phyloP scores from a whole-genome alignment of 495 filamentous ascomycete species.

The Xylaria longipes region DNA sequence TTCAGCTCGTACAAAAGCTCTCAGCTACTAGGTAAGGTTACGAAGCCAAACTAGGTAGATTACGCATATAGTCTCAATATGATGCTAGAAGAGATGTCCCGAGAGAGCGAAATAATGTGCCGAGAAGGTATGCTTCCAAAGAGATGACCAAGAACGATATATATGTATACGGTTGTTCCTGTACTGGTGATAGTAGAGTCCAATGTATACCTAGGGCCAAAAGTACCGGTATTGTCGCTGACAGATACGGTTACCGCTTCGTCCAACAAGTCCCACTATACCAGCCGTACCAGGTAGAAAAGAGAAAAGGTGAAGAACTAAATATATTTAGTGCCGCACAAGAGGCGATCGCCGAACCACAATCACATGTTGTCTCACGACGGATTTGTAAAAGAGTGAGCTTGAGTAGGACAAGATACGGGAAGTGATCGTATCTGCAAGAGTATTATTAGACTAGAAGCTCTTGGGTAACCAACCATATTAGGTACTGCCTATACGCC shows the following conservation, averaged over 20 bases:
- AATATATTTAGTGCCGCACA: conserved; percentile 17
- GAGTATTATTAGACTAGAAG: conserved; percentile 9
- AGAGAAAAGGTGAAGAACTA: conserved; percentile 5
- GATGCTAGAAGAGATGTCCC: neutral
- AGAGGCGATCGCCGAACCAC: conserved; percentile 22
- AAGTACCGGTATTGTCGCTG: neutral
- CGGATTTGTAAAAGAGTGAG: conserved; percentile 19
- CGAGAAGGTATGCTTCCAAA: conserved; percentile 11
- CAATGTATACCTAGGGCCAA: neutral
- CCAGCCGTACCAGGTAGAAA: neutral
- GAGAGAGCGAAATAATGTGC: neutral
- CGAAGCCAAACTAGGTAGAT: neutral
- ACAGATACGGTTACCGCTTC: conserved; percentile 4
- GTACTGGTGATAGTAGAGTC: neutral
- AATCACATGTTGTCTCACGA: conserved; percentile 25
- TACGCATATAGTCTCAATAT: neutral
- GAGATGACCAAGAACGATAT: conserved; percentile 18
- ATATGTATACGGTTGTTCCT: neutral
- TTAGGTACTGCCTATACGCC: neutral
- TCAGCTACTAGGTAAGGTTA: conserved; percentile 5
- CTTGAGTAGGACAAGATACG: conserved; percentile 27
- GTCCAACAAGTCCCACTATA: conserved; percentile 5
- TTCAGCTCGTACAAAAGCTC: conserved; percentile 23
- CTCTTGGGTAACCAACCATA: conserved; percentile 1
- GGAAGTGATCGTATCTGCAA: conserved; percentile 27